phyloP scores from a whole-genome alignment of 1,284 basidiomycete species.

The Pseudozyma thailandica region DNA sequence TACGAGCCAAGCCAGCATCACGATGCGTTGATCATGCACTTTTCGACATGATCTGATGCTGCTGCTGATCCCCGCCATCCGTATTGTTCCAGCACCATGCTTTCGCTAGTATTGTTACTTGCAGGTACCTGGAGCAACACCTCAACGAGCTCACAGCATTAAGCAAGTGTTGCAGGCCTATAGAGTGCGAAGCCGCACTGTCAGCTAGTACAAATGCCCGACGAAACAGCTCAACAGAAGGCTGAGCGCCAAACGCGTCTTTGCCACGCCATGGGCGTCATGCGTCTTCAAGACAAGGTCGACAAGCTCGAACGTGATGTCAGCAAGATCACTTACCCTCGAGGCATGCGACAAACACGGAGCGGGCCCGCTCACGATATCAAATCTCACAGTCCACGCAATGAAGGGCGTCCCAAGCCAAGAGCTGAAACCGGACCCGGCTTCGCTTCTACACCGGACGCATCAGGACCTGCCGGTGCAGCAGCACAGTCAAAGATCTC shows the following conservation, averaged over 20 bases:
- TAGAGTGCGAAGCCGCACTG: too few species aligned
- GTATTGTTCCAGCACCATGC: constrained; percentile 14
- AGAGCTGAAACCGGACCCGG: constrained; percentile 31
- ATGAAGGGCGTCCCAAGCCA: constrained; percentile 16
- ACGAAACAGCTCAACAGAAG: constrained; percentile 29
- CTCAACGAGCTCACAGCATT: neutral
- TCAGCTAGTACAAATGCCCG: constrained; percentile 5
- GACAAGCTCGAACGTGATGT: constrained; percentile 53
- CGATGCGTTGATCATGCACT: constrained; percentile 7
- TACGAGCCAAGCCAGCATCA: too few species aligned
- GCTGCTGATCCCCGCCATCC: neutral
- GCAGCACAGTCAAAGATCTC: neutral
- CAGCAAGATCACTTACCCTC: constrained; percentile 33
- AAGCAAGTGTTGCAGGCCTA: too few species aligned
- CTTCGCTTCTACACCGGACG: neutral
- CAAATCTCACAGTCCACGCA: constrained; percentile 1
- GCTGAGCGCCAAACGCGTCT: constrained; percentile 43
- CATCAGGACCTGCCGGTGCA: neutral
- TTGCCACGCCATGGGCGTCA: constrained; percentile 60
- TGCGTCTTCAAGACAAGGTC: constrained; percentile 61
- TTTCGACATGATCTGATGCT: neutral
- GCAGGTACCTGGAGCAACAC: constrained; percentile 6
- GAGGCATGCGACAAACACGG: constrained; percentile 22
- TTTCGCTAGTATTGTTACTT: constrained; percentile 8
- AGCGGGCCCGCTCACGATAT: constrained; percentile 15